A percentile compares a stretch with the other conserved stretches of the same genome.
phyloP scores from a whole-genome alignment of 2,329 filamentous ascomycete species.

The Aspergillus piperis region DNA sequence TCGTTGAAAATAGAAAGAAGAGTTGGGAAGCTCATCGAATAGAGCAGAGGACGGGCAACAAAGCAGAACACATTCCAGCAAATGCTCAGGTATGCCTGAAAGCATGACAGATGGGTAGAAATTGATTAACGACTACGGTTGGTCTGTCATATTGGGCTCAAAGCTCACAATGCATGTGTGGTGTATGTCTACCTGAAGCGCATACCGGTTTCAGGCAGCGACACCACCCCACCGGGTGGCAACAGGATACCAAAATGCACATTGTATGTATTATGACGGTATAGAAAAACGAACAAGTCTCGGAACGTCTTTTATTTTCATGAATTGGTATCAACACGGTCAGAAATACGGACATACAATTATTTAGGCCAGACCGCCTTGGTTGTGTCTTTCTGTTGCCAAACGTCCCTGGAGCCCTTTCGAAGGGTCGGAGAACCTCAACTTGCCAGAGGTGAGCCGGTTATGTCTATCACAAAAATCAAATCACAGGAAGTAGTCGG shows the following conservation, averaged over 20 bases:
- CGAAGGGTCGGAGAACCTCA: constrained; percentile 26
- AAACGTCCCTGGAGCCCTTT: constrained; percentile 31
- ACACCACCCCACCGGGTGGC: neutral
- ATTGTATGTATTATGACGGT: too few species aligned
- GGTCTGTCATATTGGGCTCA: neutral
- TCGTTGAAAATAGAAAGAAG: too few species aligned
- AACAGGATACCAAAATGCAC: neutral
- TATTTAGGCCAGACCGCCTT: constrained; percentile 31
- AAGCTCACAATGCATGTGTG: neutral
- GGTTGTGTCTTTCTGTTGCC: constrained; percentile 28
- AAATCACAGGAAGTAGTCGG: constrained; percentile 92
- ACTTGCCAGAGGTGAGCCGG: constrained; percentile 24
- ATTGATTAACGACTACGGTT: neutral
- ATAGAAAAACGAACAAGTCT: neutral
- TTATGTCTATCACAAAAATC: constrained; percentile 36
- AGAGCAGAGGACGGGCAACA: too few species aligned
- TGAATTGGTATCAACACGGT: constrained; percentile 44
- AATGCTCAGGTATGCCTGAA: too few species aligned
- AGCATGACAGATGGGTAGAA: neutral
- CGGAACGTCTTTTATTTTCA: constrained; percentile 42
- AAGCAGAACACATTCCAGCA: too few species aligned
- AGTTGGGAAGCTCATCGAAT: too few species aligned
- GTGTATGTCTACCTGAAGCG: neutral
- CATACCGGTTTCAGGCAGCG: neutral
- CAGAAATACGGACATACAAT: constrained; percentile 39